These are phyloP conservation scores for Leccinum griseonigrum DNA, from an alignment of 1,284 basidiomycete species.

Conservation along the genomic window DNA sequence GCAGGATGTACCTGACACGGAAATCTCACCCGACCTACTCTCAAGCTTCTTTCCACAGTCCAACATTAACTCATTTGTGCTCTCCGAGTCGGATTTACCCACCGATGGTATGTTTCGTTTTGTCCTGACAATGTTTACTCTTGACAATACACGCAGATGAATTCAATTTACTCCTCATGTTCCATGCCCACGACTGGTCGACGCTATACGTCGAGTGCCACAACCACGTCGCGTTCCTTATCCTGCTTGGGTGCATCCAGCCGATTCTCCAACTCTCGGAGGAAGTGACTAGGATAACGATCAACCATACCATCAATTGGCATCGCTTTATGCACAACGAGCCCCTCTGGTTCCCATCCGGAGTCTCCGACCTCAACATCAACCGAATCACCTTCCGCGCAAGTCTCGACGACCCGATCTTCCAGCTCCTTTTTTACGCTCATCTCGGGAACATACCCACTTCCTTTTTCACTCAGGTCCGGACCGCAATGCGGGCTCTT, in stretches of 20 bases:
- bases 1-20: neutral
- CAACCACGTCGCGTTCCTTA: neutral
- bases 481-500: too few relatives aligned
- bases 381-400: neutral
- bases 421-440: neutral
- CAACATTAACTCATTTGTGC: neutral
- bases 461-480: too few relatives aligned
- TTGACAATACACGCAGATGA: neutral
- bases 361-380: neutral
- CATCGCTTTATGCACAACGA: neutral
- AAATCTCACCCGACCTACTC: neutral
- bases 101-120: neutral
- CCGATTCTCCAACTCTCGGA: neutral
- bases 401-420: neutral
- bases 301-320: neutral
- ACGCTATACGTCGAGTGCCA: neutral
- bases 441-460: too few relatives aligned
- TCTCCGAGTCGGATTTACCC: neutral
- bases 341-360: neutral
- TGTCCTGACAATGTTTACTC: neutral
- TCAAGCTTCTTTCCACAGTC: neutral
- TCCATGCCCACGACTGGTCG: neutral
- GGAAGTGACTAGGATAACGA: neutral
- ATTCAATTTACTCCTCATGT: neutral
- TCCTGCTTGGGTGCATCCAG: neutral